Evolutionary conservation across 2,329 filamentous ascomycete genomes (phyloP).

Genomic region (Acrocalymma vagum): DNA sequence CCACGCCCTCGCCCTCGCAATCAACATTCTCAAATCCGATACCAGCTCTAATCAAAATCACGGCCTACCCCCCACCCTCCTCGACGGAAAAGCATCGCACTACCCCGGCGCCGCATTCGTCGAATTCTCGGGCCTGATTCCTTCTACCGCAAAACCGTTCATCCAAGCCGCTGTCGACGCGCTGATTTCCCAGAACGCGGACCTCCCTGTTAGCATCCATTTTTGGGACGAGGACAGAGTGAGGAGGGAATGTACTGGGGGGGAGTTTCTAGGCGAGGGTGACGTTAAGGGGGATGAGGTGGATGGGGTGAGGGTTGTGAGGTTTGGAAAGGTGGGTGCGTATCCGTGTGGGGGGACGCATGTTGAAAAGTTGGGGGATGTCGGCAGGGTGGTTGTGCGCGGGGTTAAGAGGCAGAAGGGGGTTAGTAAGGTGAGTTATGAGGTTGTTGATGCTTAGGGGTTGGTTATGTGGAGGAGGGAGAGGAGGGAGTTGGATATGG

Average conservation of each 20-base stretch:
- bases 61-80: constrained; percentile 55
- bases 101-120: constrained; percentile 72
- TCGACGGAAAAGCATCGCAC: constrained; percentile 76
- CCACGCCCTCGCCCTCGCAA: constrained; percentile 74
- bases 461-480: constrained; percentile 86
- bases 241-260: constrained; percentile 46
- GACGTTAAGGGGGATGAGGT: constrained; percentile 45
- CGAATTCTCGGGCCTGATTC: constrained; percentile 73
- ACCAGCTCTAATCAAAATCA: too few species aligned
- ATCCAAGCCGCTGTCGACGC: constrained; percentile 71
- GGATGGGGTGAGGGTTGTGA: constrained; percentile 67
- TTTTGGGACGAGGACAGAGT: constrained; percentile 75
- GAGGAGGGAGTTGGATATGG: too few species aligned
- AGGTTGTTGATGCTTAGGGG: constrained; percentile 31
- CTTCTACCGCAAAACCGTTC: constrained; percentile 53
- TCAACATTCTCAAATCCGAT: constrained; percentile 65
- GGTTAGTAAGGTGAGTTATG: constrained; percentile 64
- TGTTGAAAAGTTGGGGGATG: constrained; percentile 67
- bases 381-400: constrained; percentile 69
- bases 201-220: constrained; percentile 58
- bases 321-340: constrained; percentile 72
- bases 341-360: constrained; percentile 83
- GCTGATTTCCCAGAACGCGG: constrained; percentile 60
- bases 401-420: constrained; percentile 74
- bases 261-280: constrained; percentile 57